phyloP scores from a whole-genome alignment of 176 grass and related monocot genomes.

The Ensete ventricosum region DNA sequence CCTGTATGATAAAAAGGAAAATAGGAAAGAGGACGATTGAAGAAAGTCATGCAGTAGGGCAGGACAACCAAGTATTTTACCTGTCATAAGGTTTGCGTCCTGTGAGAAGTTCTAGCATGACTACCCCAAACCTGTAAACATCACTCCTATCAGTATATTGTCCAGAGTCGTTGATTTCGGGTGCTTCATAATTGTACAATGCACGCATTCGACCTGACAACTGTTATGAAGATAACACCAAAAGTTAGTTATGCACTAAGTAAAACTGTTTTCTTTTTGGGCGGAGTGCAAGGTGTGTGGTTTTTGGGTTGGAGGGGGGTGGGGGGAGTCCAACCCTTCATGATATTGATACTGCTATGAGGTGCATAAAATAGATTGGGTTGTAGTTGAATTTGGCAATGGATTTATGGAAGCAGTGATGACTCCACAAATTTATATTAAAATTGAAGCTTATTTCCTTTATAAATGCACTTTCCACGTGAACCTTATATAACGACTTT shows the following conservation, averaged over 20 bases:
- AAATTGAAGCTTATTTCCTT: not conserved
- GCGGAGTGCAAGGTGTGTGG: too few relatives aligned
- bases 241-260: not conserved
- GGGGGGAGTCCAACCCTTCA: too few relatives aligned
- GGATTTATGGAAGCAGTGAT: not conserved
- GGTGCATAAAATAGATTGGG: not conserved
- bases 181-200: conserved; percentile 81
- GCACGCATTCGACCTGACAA: conserved; percentile 54
- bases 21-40: conserved; percentile 14
- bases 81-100: conserved; percentile 85
- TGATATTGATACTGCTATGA: not conserved
- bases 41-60: conserved; percentile 1
- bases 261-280: too few relatives aligned
- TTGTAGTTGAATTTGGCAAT: not conserved
- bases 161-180: conserved; percentile 76
- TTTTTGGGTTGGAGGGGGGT: too few relatives aligned
- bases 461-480: not conserved
- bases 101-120: conserved; percentile 97
- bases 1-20: not conserved
- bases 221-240: conserved; percentile 33
- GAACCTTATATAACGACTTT: not conserved
- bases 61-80: conserved; percentile 28
- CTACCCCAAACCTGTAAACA: conserved; percentile 87
- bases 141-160: conserved; percentile 71
- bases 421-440: not conserved